Evolutionary conservation across 2,329 filamentous ascomycete genomes (phyloP).

Genomic region (Pseudovirgaria hyperparasitica): DNA sequence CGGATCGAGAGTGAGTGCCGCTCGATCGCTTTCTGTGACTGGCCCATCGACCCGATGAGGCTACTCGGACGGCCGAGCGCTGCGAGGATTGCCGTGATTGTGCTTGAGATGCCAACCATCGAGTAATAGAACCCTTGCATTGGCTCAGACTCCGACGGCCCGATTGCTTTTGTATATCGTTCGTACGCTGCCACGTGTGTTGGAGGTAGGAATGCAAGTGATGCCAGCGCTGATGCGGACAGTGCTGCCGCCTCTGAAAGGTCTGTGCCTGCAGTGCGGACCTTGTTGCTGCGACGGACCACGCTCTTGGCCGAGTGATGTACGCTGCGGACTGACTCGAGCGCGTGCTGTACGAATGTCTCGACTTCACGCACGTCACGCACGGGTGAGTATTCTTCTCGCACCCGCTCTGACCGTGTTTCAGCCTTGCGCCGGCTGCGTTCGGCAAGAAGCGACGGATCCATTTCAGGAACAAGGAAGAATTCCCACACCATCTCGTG

Average conservation of each 20-base stretch:
- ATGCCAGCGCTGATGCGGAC: constrained; percentile 39
- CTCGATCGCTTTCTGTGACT: constrained; percentile 63
- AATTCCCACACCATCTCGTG: constrained; percentile 99
- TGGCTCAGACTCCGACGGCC: constrained; percentile 60
- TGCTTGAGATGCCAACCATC: constrained; percentile 69
- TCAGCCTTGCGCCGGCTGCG: constrained; percentile 79
- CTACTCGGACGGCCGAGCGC: constrained; percentile 68
- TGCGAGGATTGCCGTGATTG: constrained; percentile 66
- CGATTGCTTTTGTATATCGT: constrained; percentile 54
- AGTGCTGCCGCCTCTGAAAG: constrained; percentile 51
- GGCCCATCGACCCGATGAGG: constrained; percentile 64
- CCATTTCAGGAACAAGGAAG: constrained; percentile 89
- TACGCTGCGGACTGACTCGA: constrained; percentile 76
- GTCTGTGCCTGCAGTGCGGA: constrained; percentile 54
- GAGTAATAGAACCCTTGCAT: constrained; percentile 60
- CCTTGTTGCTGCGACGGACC: constrained; percentile 63
- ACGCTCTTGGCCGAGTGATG: constrained; percentile 74
- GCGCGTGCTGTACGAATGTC: constrained; percentile 80
- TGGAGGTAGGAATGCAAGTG: constrained; percentile 53
- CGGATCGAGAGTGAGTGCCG: constrained; percentile 63
- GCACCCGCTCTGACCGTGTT: constrained; percentile 67
- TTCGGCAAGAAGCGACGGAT: constrained; percentile 79
- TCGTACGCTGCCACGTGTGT: constrained; percentile 59
- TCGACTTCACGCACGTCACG: constrained; percentile 75
- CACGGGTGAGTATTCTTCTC: constrained; percentile 78